Evolutionary conservation across 2,329 filamentous ascomycete genomes (phyloP).

Genomic region (Lachnellula cervina): DNA sequence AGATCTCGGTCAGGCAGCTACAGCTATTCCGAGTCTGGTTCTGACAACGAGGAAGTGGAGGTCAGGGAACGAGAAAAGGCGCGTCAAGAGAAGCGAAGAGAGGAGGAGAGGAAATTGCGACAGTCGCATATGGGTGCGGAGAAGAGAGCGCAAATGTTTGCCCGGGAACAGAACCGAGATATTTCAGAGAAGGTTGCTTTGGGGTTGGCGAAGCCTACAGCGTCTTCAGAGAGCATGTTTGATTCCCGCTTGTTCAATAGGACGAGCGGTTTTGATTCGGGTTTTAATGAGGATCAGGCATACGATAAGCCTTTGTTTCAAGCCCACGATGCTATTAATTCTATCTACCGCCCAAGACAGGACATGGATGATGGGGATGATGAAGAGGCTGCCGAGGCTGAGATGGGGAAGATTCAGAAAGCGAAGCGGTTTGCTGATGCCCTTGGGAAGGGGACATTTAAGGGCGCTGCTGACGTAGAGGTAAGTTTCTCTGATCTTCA

Average conservation of each 20-base stretch:
- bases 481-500: constrained; percentile 39
- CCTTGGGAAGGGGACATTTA: constrained; percentile 85
- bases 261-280: constrained; percentile 80
- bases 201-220: constrained; percentile 89
- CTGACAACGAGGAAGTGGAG: constrained; percentile 53
- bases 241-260: constrained; percentile 95
- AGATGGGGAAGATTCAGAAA: constrained; percentile 86
- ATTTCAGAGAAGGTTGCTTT: constrained; percentile 96
- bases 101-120: constrained; percentile 83
- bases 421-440: constrained; percentile 76
- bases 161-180: constrained; percentile 90
- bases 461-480: constrained; percentile 78
- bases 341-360: constrained; percentile 81
- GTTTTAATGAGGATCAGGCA: constrained; percentile 94
- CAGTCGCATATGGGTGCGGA: constrained; percentile 96
- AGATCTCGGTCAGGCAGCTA: constrained; percentile 45
- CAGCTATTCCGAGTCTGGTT: constrained; percentile 45
- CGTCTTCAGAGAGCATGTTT: constrained; percentile 91
- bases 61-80: constrained; percentile 71
- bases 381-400: constrained; percentile 72
- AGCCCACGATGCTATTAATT: constrained; percentile 89
- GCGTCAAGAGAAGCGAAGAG: constrained; percentile 70
- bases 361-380: constrained; percentile 72
- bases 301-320: constrained; percentile 98
- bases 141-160: constrained; percentile 85